These are phyloP conservation scores for Irpex lacteus DNA, from an alignment of 1,284 basidiomycete species.

Conservation along the genomic window DNA sequence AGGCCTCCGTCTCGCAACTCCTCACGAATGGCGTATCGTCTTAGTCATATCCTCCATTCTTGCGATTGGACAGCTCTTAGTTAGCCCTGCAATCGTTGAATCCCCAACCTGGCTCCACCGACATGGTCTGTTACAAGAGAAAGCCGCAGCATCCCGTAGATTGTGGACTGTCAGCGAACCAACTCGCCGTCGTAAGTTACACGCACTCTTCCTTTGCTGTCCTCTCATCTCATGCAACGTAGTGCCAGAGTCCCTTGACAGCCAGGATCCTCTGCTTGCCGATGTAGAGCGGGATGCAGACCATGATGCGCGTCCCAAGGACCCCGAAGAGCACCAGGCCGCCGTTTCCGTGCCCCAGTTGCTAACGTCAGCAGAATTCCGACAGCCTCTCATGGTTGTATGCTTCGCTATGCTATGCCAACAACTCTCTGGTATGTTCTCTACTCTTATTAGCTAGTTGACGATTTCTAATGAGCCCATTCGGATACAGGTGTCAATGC, in stretches of 20 bases:
- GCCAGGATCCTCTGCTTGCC: slow-evolving; percentile 44
- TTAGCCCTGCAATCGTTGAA: slow-evolving; percentile 54
- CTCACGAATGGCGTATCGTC: slow-evolving; percentile 73
- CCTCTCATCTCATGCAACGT: background rate
- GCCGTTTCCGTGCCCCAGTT: slow-evolving; percentile 52
- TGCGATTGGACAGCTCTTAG: slow-evolving; percentile 57
- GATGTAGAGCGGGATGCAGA: slow-evolving; percentile 30
- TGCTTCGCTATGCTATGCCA: slow-evolving; percentile 76
- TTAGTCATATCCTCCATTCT: slow-evolving; percentile 63
- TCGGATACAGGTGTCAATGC: slow-evolving; percentile 50
- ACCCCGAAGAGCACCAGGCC: slow-evolving; percentile 27
- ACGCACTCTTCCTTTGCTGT: background rate
- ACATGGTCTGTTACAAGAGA: slow-evolving; percentile 48
- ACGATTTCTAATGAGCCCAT: background rate
- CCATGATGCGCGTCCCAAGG: slow-evolving; percentile 21
- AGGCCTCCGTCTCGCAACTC: slow-evolving; percentile 62
- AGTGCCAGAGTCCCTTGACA: slow-evolving; percentile 25
- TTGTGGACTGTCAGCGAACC: slow-evolving; percentile 44
- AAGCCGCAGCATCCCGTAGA: slow-evolving; percentile 40
- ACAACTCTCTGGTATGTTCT: slow-evolving; percentile 66
- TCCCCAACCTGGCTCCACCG: slow-evolving; percentile 65
- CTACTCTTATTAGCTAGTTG: background rate
- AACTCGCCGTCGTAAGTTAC: background rate
- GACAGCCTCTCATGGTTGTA: slow-evolving; percentile 67
- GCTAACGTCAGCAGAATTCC: slow-evolving; percentile 54